Percentiles rank a stretch among this genome's conserved stretches.
Evolutionary conservation across 2,329 filamentous ascomycete species (phyloP).

Genomic region (Aspergillus hiratsukae): DNA sequence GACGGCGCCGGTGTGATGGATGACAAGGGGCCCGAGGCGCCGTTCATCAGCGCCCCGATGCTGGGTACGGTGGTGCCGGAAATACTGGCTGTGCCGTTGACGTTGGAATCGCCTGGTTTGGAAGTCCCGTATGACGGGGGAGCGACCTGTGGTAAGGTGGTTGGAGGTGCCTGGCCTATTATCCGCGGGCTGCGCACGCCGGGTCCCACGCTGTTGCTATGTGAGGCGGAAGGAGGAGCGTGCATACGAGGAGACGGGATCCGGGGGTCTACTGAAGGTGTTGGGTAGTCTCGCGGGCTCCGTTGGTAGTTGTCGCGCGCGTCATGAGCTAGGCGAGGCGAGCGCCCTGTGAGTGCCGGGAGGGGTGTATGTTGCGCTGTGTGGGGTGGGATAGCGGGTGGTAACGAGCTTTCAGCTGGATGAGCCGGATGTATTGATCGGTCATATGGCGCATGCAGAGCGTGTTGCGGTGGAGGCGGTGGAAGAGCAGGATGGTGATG

Average conservation of each 20-base stretch:
- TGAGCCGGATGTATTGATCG: conserved; percentile 30
- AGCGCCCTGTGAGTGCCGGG: conserved; percentile 22
- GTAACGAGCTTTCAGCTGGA: conserved; percentile 25
- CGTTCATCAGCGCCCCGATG: conserved; percentile 47
- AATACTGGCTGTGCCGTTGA: background rate
- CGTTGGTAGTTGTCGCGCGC: conserved; percentile 23
- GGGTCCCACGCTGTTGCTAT: conserved; percentile 16
- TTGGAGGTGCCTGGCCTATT: conserved; percentile 21
- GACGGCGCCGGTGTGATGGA: conserved; percentile 18
- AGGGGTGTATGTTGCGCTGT: conserved; percentile 15
- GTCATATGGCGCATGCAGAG: conserved; percentile 29
- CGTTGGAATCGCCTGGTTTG: conserved; percentile 27
- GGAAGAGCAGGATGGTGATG: conserved; percentile 18
- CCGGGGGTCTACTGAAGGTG: conserved; percentile 30
- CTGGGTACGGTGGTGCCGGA: conserved; percentile 48
- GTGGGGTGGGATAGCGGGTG: conserved; percentile 20
- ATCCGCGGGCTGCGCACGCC: conserved; percentile 24
- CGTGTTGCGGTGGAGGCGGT: conserved; percentile 22
- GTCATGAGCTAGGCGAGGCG: conserved; percentile 24
- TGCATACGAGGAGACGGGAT: conserved; percentile 30
- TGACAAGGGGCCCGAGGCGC: conserved; percentile 24
- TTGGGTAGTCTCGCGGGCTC: conserved; percentile 26
- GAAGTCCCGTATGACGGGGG: conserved; percentile 10
- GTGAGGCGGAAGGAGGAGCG: conserved; percentile 18
- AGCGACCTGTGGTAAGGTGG: conserved; percentile 13